These are phyloP conservation scores for Vigna hirtella DNA, from an alignment of 306 rosid genomes.

Conservation along the genomic window DNA sequence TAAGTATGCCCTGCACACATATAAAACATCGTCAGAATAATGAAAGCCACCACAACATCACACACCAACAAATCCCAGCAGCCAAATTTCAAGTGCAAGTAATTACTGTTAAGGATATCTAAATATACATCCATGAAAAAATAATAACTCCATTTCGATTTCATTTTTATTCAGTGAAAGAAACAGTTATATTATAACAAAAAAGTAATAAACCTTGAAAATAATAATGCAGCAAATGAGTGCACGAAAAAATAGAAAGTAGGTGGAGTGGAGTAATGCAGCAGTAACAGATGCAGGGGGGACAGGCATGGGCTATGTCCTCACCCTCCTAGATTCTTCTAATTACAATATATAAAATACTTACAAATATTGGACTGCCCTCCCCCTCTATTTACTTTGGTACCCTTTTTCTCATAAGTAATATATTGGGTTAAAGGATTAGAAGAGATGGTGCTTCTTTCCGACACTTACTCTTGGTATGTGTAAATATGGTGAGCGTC, in stretches of 20 bases:
- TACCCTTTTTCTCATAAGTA: too few relatives aligned
- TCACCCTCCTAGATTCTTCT: not conserved
- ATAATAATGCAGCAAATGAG: not conserved
- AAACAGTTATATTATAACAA: not conserved
- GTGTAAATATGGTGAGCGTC: too few relatives aligned
- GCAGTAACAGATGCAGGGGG: not conserved
- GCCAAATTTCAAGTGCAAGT: not conserved
- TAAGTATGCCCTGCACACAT: slow-evolving; percentile 74
- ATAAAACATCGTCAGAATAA: slow-evolving; percentile 26
- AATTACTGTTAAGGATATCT: not conserved
- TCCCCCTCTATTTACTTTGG: too few relatives aligned
- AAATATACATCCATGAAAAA: slow-evolving; percentile 25
- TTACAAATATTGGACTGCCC: not conserved
- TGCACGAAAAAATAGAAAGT: not conserved
- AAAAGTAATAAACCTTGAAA: too few relatives aligned
- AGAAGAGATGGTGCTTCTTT: too few relatives aligned
- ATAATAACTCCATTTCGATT: not conserved
- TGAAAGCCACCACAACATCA: slow-evolving; percentile 18
- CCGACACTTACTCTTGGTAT: too few relatives aligned
- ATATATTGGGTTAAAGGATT: too few relatives aligned
- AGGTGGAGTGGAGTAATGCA: not conserved
- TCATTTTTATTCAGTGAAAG: not conserved
- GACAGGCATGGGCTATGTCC: not conserved
- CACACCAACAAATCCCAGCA: slow-evolving; percentile 9
- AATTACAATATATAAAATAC: not conserved